phyloP scores from a whole-genome alignment of 495 filamentous ascomycete genomes.

The Hypoxylon rickii region DNA sequence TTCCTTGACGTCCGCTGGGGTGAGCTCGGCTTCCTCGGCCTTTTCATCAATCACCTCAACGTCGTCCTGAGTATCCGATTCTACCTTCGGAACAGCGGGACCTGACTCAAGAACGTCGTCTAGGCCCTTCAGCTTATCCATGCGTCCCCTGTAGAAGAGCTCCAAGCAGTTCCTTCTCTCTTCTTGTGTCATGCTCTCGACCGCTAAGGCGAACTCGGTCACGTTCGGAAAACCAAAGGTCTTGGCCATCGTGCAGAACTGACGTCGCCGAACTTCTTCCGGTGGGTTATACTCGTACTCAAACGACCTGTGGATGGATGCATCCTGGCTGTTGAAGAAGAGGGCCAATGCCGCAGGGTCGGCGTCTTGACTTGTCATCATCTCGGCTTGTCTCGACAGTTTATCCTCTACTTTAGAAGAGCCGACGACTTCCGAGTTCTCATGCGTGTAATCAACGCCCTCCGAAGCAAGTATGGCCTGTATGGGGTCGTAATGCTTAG shows the following conservation, averaged over 20 bases:
- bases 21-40: background rate
- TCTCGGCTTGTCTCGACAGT: slow-evolving; percentile 74
- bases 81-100: slow-evolving; percentile 2
- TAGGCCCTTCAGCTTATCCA: slow-evolving; percentile 41
- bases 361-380: slow-evolving; percentile 57
- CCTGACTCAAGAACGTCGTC: slow-evolving; percentile 10
- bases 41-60: slow-evolving; percentile 13
- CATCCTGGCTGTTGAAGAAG: slow-evolving; percentile 42
- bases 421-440: slow-evolving; percentile 95
- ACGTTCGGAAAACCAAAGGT: slow-evolving; percentile 75
- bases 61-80: slow-evolving; percentile 8
- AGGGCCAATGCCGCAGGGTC: slow-evolving; percentile 40
- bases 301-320: slow-evolving; percentile 38
- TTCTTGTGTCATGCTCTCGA: slow-evolving; percentile 91
- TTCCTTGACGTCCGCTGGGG: background rate
- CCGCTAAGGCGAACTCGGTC: slow-evolving; percentile 88
- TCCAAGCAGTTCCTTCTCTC: slow-evolving; percentile 80
- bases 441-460: slow-evolving; percentile 93
- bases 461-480: slow-evolving; percentile 87
- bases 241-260: slow-evolving; percentile 89
- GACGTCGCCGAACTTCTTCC: slow-evolving; percentile 71
- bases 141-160: slow-evolving; percentile 68
- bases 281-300: slow-evolving; percentile 78
- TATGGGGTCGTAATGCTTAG: slow-evolving; percentile 68
- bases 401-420: slow-evolving; percentile 81